A percentile compares a stretch with the other conserved stretches of the same genome.
Evolutionary conservation across 2,329 filamentous ascomycete genomes (phyloP).

Genomic region (Apiospora arundinis): DNA sequence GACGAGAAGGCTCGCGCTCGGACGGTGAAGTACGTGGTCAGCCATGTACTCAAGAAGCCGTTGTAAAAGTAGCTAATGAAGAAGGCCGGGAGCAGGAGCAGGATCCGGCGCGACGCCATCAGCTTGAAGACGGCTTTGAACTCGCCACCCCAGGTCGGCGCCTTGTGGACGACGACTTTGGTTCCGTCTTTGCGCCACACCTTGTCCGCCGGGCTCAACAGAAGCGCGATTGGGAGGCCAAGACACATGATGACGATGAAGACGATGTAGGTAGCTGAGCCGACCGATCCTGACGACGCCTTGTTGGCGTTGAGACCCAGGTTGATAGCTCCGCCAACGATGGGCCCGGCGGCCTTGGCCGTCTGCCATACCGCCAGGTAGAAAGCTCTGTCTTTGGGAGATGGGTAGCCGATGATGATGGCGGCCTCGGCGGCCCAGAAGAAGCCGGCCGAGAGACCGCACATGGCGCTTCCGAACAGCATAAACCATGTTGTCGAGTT

Average conservation of each 20-base stretch:
- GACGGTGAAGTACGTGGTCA: constrained; percentile 42
- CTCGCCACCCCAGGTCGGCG: constrained; percentile 36
- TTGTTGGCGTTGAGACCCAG: constrained; percentile 50
- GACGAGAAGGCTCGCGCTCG: constrained; percentile 42
- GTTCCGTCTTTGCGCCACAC: constrained; percentile 41
- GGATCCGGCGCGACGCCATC: constrained; percentile 35
- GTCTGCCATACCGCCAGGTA: constrained; percentile 60
- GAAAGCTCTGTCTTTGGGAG: constrained; percentile 63
- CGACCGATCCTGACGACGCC: constrained; percentile 31
- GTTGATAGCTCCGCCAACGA: constrained; percentile 57
- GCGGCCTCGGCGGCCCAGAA: constrained; percentile 75
- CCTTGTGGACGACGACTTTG: constrained; percentile 34
- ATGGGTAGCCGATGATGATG: constrained; percentile 68
- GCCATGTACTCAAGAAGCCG: constrained; percentile 40
- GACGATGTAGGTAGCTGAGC: constrained; percentile 38
- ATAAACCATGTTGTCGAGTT: constrained; percentile 68
- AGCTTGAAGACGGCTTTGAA: constrained; percentile 38
- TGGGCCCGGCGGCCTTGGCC: constrained; percentile 48
- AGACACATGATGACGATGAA: constrained; percentile 43
- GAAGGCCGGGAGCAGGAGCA: constrained; percentile 41
- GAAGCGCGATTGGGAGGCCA: constrained; percentile 40
- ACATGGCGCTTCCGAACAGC: constrained; percentile 65
- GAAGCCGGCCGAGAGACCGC: constrained; percentile 67
- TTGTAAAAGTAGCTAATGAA: constrained; percentile 45
- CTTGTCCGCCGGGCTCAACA: constrained; percentile 39